Evolutionary conservation across 345 rosid genomes (phyloP), one percentile per base, ranked within the genome.

Genomic region (Mercurialis annua): DNA sequence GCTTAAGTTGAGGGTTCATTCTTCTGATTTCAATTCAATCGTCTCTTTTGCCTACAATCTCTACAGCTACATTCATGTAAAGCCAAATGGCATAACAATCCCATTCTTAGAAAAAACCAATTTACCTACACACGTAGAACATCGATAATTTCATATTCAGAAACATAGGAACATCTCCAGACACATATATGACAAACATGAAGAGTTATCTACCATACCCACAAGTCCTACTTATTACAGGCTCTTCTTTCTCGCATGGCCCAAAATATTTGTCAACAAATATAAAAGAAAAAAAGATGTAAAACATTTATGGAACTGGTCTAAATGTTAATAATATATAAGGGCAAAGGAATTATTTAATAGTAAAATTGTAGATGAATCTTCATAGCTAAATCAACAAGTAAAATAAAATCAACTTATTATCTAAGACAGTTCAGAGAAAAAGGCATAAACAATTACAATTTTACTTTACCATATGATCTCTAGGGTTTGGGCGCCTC

Each of bases 401-500:
- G 64, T 23, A 16, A 30, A 42, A 61, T 18, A 26, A 54, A 10
- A 26, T 17, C 12, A 17, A 16, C 2, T 24, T 16, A n/a, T n/a
- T n/a, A 62, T 44, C 55, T 4, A 20, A 36, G 64, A 51, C 52
- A 52, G 2, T 48, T 42, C 11, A 24, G 17, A 36, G 14, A 51
- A 64, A 30, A 59, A 64, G 49, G 59, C 48, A 61, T 1, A 15
- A n/a, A 62, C 16, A 40, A 17, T 55, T 36, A 33, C 43, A 59
- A 49, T 18, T 69, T 64, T 38, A 51, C 23, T 50, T 76, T 90
- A 89, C 98, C 98, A 90, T 66, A 85, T 90, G 98, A 76, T 93
- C 92, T 83, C 97, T 90, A 20, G 96, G 96, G 73, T 90, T 93
- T 68, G 76, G 80, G 48, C 78, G 87, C 83, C 96, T 85, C 76